Conservation (phyloP, 2,329 filamentous ascomycete species). For the Colletotrichum lini region DNA sequence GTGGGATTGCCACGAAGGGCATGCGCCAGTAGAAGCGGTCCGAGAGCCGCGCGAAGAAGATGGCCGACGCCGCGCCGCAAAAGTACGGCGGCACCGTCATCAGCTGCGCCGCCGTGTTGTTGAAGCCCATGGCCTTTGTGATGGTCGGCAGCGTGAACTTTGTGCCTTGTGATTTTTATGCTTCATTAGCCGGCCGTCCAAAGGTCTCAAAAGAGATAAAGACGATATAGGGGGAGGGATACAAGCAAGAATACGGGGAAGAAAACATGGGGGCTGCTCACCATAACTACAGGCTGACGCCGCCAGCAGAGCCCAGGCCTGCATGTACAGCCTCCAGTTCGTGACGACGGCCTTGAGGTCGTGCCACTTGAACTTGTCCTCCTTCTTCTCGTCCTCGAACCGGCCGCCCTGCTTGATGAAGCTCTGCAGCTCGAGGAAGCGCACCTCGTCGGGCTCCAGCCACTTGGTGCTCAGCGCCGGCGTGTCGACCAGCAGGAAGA, state of each 20-base stretch:
- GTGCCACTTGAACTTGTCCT: conserved; percentile 44
- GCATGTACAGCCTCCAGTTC: conserved; percentile 51
- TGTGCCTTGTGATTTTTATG: conserved; percentile 42
- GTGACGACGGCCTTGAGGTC: conserved; percentile 48
- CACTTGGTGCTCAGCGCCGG: conserved; percentile 53
- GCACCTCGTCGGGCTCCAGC: conserved; percentile 54
- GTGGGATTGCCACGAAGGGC: conserved; percentile 74
- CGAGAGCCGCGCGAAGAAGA: conserved; percentile 74
- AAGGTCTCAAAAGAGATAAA: too few species aligned
- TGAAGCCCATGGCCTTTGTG: conserved; percentile 44
- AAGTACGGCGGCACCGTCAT: conserved; percentile 73
- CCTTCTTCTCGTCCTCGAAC: conserved; percentile 42
- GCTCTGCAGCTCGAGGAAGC: conserved; percentile 48
- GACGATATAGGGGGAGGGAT: background rate
- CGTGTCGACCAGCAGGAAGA: conserved; percentile 59
- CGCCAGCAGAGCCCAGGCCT: conserved; percentile 49
- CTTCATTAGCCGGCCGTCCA: too few species aligned
- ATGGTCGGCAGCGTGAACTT: conserved; percentile 47
- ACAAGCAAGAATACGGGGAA: too few species aligned
- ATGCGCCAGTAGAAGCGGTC: conserved; percentile 77
- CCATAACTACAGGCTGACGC: conserved; percentile 45
- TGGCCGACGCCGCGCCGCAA: conserved; percentile 73
- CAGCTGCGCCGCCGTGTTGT: conserved; percentile 54
- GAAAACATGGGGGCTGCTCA: background rate
- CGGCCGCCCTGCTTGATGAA: conserved; percentile 52